Evolutionary conservation across 2,329 filamentous ascomycete species (phyloP).

Genomic region (Anisogramma anomala): DNA sequence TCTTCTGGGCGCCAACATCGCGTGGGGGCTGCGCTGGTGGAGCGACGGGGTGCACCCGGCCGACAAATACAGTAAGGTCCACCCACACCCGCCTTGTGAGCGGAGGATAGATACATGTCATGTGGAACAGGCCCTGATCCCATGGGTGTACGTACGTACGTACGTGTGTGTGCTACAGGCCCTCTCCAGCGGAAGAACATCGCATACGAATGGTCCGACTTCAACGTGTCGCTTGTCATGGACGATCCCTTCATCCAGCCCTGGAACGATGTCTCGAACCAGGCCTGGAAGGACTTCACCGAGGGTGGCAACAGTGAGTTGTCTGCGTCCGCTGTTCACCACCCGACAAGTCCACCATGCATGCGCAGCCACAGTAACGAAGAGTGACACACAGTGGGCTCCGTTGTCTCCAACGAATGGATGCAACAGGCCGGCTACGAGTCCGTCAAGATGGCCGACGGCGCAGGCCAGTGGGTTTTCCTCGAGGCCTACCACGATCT

Average conservation of each 20-base stretch:
- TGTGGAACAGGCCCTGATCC: neutral
- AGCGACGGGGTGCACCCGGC: neutral
- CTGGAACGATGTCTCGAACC: neutral
- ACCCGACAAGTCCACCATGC: no score
- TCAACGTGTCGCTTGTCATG: neutral
- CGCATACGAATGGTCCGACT: constrained; percentile 1
- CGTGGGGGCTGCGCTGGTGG: neutral
- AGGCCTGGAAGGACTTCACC: neutral
- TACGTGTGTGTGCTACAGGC: no score
- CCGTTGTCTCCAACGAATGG: neutral
- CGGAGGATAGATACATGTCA: no score
- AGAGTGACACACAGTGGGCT: neutral
- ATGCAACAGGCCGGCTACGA: neutral
- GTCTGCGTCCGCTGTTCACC: no score
- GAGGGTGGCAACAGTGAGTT: constrained; percentile 1
- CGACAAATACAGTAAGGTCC: neutral
- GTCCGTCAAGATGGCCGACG: neutral
- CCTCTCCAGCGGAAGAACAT: neutral
- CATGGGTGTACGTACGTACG: no score
- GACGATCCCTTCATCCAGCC: constrained; percentile 3
- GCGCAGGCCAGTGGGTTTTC: neutral
- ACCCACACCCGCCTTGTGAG: no score
- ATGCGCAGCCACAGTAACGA: neutral
- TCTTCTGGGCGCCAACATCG: constrained; percentile 1
- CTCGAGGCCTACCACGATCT: constrained; percentile 2